Evolutionary conservation across 345 rosid genomes (phyloP).

Genomic region (Hevea brasiliensis): DNA sequence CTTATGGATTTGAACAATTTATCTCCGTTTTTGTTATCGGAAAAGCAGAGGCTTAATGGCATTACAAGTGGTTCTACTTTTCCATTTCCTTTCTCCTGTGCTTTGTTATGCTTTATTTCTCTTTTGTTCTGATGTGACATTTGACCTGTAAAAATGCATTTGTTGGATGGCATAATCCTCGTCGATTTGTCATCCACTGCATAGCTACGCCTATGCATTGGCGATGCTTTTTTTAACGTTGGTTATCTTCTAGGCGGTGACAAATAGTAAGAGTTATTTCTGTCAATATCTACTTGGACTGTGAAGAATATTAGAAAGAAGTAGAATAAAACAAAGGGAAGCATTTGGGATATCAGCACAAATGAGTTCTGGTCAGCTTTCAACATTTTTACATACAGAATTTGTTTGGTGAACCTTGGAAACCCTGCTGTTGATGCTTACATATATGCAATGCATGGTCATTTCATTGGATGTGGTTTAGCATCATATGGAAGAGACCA

Average conservation of each 20-base stretch:
- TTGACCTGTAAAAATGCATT: slow-evolving; percentile 26
- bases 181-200: slow-evolving; percentile 10
- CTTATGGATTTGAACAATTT: not conserved
- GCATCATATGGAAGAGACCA: not conserved
- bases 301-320: too few species aligned
- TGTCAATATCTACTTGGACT: not conserved
- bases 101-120: slow-evolving; percentile 2
- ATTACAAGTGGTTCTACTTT: slow-evolving; percentile 11
- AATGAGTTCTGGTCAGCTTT: too few species aligned
- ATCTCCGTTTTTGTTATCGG: not conserved
- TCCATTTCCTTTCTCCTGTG: slow-evolving; percentile 8
- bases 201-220: not conserved
- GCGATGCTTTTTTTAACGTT: not conserved
- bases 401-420: not conserved
- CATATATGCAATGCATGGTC: not conserved
- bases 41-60: slow-evolving; percentile 12
- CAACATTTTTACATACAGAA: too few species aligned
- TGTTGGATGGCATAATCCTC: slow-evolving; percentile 21
- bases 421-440: not conserved
- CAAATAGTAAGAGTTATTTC: not conserved
- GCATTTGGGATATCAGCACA: too few species aligned
- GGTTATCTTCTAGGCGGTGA: slow-evolving; percentile 4
- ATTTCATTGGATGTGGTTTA: not conserved
- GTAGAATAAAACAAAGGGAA: too few species aligned
- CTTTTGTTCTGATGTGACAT: slow-evolving; percentile 23